phyloP scores from a whole-genome alignment of 2,329 filamentous ascomycete species.

The Colletotrichum sp. region DNA sequence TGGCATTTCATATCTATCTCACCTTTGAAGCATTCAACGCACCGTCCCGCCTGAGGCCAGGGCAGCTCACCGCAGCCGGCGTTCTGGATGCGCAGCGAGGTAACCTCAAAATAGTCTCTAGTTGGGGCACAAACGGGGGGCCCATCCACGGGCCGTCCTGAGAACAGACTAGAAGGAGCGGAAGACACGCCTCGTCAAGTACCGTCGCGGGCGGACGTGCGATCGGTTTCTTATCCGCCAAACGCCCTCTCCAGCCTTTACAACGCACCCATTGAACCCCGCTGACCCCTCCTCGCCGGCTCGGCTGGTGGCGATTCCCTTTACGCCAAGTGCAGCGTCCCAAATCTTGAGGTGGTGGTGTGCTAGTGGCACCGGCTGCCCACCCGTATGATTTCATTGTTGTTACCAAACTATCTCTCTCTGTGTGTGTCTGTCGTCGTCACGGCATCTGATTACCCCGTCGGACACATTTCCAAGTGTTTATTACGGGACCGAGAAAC shows the following conservation, averaged over 20 bases:
- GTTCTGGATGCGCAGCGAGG: background rate
- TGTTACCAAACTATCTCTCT: background rate
- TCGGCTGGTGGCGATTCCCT: slow-evolving; percentile 7
- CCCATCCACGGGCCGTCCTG: background rate
- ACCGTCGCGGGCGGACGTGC: background rate
- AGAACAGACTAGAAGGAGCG: background rate
- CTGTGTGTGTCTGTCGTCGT: background rate
- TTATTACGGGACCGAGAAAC: background rate
- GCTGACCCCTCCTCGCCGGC: background rate
- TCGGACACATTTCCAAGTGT: background rate
- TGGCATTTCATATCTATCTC: background rate
- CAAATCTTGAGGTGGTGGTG: background rate
- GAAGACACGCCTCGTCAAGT: background rate
- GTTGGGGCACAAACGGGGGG: background rate
- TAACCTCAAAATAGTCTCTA: background rate
- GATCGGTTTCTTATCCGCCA: background rate
- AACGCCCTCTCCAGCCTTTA: background rate
- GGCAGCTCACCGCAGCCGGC: background rate
- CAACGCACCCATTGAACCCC: background rate
- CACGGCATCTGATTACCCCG: background rate
- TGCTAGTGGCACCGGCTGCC: background rate
- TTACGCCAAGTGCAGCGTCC: background rate
- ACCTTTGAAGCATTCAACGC: background rate
- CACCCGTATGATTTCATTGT: background rate
- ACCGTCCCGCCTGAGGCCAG: background rate